These are phyloP conservation scores for Psidium friedrichsthalianum DNA, from an alignment of 345 rosid genomes.

Conservation along the genomic window DNA sequence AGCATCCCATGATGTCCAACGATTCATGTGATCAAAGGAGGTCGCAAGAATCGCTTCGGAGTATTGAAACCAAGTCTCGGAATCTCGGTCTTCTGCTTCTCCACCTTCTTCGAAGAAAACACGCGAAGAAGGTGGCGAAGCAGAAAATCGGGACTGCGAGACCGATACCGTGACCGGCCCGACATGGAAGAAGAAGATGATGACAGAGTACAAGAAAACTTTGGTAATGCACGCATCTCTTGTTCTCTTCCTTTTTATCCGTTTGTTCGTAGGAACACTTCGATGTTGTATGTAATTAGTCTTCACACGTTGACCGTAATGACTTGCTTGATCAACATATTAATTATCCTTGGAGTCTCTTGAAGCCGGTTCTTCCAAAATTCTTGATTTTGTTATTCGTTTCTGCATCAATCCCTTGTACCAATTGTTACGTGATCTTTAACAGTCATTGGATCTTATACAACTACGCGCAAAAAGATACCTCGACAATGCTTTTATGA, in stretches of 20 bases:
- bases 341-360: background rate
- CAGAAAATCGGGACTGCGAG: background rate
- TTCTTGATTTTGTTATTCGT: background rate
- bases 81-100: background rate
- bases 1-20: too few relatives aligned
- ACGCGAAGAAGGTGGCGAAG: too few relatives aligned
- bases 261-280: too few relatives aligned
- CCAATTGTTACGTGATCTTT: too few relatives aligned
- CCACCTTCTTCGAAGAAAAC: too few relatives aligned
- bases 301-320: too few relatives aligned
- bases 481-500: too few relatives aligned
- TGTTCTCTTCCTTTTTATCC: background rate
- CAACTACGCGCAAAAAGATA: too few relatives aligned
- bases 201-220: background rate
- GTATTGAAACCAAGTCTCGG: background rate
- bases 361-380: rapidly evolving
- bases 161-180: background rate
- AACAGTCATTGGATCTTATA: too few relatives aligned
- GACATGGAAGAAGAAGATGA: background rate
- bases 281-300: too few relatives aligned
- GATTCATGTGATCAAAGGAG: background rate
- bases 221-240: background rate
- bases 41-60: background rate
- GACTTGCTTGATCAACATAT: too few relatives aligned
- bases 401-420: background rate